These are phyloP conservation scores for Glutinoglossum americanum DNA, from an alignment of 495 filamentous ascomycete species.

Conservation along the genomic window DNA sequence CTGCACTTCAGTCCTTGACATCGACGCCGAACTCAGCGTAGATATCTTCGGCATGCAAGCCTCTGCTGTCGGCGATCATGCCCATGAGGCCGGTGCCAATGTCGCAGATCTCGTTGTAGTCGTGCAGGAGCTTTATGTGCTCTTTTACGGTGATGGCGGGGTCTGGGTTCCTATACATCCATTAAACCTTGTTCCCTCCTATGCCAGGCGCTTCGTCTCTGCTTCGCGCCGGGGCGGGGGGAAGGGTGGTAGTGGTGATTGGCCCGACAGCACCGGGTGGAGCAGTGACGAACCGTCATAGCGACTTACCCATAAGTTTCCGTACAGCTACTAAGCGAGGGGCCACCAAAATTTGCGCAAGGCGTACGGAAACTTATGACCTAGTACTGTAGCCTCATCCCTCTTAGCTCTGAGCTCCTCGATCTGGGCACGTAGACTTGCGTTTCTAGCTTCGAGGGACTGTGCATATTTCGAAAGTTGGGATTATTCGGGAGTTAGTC, in stretches of 20 bases:
- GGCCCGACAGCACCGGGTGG: no score
- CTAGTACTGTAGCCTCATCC: not conserved
- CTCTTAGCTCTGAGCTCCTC: not conserved
- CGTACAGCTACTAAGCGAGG: no score
- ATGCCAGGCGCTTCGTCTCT: not conserved
- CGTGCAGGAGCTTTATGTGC: constrained; percentile 46
- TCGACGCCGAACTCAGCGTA: constrained; percentile 27
- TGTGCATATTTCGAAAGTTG: not conserved
- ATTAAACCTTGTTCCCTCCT: not conserved
- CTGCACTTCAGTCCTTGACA: not conserved
- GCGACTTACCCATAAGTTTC: no score
- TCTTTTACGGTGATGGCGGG: constrained; percentile 26
- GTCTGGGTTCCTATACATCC: not conserved
- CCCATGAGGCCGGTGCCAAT: constrained; percentile 51
- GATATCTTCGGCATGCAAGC: constrained; percentile 37
- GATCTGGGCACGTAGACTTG: not conserved
- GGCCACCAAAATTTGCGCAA: no score
- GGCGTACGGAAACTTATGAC: no score
- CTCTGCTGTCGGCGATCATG: constrained; percentile 46
- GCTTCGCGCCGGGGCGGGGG: not conserved
- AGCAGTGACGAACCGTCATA: not conserved
- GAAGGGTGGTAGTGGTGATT: not conserved
- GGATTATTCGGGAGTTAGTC: not conserved
- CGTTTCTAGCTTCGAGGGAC: not conserved
- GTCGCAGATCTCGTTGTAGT: constrained; percentile 66